Conservation (phyloP, 495 filamentous ascomycete species). For the Tuber calosporum region DNA sequence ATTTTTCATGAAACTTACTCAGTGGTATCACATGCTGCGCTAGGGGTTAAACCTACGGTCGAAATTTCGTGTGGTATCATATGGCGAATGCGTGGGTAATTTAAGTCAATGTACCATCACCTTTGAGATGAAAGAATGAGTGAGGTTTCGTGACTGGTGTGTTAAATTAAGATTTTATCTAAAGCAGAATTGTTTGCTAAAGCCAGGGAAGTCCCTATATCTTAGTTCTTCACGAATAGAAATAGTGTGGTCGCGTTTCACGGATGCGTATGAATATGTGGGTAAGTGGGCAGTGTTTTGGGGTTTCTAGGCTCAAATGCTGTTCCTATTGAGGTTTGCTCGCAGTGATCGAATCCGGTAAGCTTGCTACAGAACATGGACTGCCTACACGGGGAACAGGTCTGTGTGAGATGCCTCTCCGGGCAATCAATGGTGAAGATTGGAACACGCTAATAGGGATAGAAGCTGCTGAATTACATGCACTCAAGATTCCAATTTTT, state of each 20-base stretch:
- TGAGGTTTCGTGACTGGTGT: neutral
- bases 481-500: slow-evolving; percentile 6
- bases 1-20: neutral
- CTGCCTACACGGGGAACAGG: neutral
- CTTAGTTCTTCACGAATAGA: neutral
- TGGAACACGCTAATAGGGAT: neutral
- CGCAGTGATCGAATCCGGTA: neutral
- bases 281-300: neutral
- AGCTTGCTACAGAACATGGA: neutral
- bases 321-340: neutral
- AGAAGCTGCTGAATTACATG: slow-evolving; percentile 1
- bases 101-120: neutral
- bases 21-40: neutral
- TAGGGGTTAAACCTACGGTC: neutral
- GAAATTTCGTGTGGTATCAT: neutral
- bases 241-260: neutral
- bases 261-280: neutral
- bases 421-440: neutral
- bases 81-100: neutral
- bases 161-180: neutral
- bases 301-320: neutral
- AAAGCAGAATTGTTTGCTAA: neutral
- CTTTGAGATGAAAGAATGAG: neutral
- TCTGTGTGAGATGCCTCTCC: neutral
- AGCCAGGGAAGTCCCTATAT: neutral